phyloP scores from a whole-genome alignment of 108 stramenopile species.

The Nitzschia inconspicua region DNA sequence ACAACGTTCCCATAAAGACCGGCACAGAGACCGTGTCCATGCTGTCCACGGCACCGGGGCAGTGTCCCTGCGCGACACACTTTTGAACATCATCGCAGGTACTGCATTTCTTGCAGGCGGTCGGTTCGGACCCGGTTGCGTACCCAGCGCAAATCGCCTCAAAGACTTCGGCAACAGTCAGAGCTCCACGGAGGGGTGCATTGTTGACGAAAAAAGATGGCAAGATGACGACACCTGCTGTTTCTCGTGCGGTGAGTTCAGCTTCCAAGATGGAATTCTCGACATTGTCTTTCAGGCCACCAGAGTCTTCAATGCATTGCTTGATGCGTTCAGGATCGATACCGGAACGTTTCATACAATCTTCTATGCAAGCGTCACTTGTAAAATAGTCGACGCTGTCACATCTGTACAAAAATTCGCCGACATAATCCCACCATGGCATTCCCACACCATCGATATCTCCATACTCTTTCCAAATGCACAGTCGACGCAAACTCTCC shows the following conservation, averaged over 20 bases:
- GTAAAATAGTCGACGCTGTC: constrained; percentile 17
- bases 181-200: constrained; percentile 79
- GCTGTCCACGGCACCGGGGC: constrained; percentile 5
- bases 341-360: constrained; percentile 37
- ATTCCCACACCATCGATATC: constrained; percentile 28
- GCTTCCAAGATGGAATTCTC: constrained; percentile 65
- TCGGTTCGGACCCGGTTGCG: constrained; percentile 67
- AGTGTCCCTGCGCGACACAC: constrained; percentile 25
- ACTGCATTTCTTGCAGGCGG: constrained; percentile 49
- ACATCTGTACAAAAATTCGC: constrained; percentile 45
- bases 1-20: constrained; percentile 21
- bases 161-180: constrained; percentile 69
- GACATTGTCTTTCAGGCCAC: constrained; percentile 35
- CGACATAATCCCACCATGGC: constrained; percentile 69
- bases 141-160: constrained; percentile 91
- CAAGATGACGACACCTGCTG: constrained; percentile 71
- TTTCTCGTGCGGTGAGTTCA: constrained; percentile 56
- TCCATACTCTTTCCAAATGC: constrained; percentile 57
- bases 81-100: constrained; percentile 23
- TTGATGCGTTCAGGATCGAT: constrained; percentile 33
- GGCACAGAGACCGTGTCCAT: constrained; percentile 23
- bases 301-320: constrained; percentile 55
- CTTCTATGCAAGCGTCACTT: constrained; percentile 49
- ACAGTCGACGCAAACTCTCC: constrained; percentile 57
- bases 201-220: constrained; percentile 87